phyloP scores from a whole-genome alignment of 352 stramenopile species.

The Stramenopiles sp. region DNA sequence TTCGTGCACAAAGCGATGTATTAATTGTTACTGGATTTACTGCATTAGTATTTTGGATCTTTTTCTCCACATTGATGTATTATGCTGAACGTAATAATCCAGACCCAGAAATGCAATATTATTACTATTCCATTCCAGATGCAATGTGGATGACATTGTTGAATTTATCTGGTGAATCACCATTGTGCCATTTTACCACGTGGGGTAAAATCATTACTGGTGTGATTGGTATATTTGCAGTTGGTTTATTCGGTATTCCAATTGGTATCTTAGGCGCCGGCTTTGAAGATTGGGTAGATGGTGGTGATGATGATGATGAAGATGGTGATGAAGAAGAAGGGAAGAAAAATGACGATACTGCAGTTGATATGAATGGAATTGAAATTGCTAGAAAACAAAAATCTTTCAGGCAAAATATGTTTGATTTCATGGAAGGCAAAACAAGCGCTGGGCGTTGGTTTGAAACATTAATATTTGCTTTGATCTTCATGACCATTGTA shows the following conservation, averaged over 20 bases:
- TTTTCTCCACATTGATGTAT: conserved; percentile 36
- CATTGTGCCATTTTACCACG: conserved; percentile 32
- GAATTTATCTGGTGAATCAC: conserved; percentile 39
- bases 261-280: conserved; percentile 41
- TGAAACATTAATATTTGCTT: neutral
- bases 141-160: conserved; percentile 49
- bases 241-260: conserved; percentile 33
- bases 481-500: neutral
- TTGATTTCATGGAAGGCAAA: neutral
- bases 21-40: conserved; percentile 40
- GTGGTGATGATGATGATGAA: neutral
- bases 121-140: conserved; percentile 42
- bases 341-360: neutral
- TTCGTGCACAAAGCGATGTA: conserved; percentile 34
- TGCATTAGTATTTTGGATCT: conserved; percentile 39
- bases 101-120: conserved; percentile 32
- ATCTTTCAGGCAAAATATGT: neutral
- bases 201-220: conserved; percentile 34
- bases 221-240: conserved; percentile 39
- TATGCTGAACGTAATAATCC: conserved; percentile 36
- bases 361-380: neutral
- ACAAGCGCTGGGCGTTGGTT: neutral
- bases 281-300: conserved; percentile 34
- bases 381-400: neutral
- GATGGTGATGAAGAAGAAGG: too few species aligned